A percentile compares a stretch with the other conserved stretches of the same genome.
Conservation (phyloP, 768 basidiomycete genomes). For the Kwoniella europaea region DNA sequence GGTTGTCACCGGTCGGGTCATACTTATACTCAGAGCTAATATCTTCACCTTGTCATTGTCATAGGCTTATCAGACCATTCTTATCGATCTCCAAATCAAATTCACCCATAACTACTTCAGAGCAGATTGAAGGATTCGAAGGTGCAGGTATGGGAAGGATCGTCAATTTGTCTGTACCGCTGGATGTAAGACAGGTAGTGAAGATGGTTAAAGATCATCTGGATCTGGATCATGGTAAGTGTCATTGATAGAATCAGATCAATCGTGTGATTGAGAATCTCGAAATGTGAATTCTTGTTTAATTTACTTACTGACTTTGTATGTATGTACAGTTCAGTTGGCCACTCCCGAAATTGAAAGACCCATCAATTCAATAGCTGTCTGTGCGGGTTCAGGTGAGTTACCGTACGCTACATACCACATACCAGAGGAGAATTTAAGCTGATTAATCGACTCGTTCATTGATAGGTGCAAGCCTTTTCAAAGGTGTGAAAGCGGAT, state of each 20-base stretch:
- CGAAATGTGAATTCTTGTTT: neutral
- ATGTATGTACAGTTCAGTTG: constrained; percentile 42
- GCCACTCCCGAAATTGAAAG: constrained; percentile 36
- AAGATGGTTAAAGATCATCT: constrained; percentile 73
- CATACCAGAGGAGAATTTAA: neutral
- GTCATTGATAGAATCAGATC: neutral
- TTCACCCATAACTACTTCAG: constrained; percentile 31
- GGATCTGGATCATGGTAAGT: constrained; percentile 66
- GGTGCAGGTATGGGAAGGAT: constrained; percentile 70
- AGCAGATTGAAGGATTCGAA: constrained; percentile 41
- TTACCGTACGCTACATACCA: neutral
- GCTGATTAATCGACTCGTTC: neutral
- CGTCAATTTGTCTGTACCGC: constrained; percentile 67
- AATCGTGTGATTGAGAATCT: neutral
- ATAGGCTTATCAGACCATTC: constrained; percentile 52
- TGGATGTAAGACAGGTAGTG: constrained; percentile 68
- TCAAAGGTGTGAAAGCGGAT: constrained; percentile 75
- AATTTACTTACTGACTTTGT: neutral
- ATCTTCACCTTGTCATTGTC: neutral
- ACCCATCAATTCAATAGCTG: constrained; percentile 68
- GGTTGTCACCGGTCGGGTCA: too few species aligned
- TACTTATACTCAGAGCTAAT: neutral
- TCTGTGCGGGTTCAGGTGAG: constrained; percentile 85
- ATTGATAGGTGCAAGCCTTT: constrained; percentile 65
- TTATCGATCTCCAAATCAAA: constrained; percentile 17